Evolutionary conservation across 1,284 basidiomycete genomes (phyloP).

Genomic region (Erythrobasidium hasegawianum): DNA sequence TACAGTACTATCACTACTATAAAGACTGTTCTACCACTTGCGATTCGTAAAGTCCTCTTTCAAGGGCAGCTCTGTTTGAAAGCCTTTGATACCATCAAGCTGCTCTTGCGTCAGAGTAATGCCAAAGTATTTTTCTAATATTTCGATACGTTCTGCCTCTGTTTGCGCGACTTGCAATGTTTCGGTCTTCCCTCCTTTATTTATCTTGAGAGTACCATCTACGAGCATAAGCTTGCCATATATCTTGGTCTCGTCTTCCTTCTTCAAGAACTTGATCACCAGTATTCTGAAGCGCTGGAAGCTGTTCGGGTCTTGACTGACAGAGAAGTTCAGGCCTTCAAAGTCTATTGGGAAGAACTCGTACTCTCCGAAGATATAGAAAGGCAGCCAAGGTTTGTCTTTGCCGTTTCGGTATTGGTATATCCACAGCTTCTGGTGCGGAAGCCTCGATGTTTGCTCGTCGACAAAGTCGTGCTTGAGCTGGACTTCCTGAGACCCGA

Average conservation of each 20-base stretch:
- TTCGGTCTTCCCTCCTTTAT: slow-evolving; percentile 4
- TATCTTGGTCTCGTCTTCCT: neutral
- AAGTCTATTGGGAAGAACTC: slow-evolving; percentile 9
- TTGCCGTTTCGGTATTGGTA: neutral
- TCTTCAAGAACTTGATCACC: neutral
- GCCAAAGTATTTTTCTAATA: neutral
- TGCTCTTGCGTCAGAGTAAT: slow-evolving; percentile 3
- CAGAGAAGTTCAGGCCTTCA: neutral
- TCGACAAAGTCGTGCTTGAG: neutral
- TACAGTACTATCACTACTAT: too few relatives aligned
- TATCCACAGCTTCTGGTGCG: slow-evolving; percentile 6
- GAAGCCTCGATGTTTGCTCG: neutral
- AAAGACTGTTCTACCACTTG: slow-evolving; percentile 2
- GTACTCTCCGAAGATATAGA: neutral
- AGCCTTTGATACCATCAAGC: slow-evolving; percentile 3
- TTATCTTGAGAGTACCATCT: neutral
- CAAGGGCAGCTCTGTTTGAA: neutral
- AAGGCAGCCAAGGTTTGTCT: neutral
- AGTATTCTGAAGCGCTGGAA: neutral
- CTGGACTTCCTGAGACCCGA: slow-evolving; percentile 1
- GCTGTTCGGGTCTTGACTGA: neutral
- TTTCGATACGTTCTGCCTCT: neutral
- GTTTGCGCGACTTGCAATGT: neutral
- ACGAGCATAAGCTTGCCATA: slow-evolving; percentile 5
- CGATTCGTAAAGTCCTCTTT: neutral